phyloP scores from a whole-genome alignment of 345 rosid species.

The Ceriops zippeliana region DNA sequence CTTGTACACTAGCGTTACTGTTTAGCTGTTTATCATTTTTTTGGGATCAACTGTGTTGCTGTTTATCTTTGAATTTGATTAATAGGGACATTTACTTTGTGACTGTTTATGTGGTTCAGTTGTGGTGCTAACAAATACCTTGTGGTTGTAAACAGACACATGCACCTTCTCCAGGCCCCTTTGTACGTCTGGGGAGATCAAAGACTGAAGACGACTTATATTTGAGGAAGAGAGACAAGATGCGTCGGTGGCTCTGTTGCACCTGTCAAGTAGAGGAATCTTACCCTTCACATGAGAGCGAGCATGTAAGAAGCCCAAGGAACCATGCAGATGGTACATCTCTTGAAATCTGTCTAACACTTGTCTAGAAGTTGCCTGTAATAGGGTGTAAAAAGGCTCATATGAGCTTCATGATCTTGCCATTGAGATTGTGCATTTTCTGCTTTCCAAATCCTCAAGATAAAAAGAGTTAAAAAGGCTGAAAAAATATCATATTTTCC shows the following conservation, averaged over 20 bases:
- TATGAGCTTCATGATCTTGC: not conserved
- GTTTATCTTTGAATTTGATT: not conserved
- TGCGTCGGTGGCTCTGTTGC: constrained; percentile 97
- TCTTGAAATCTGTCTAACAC: constrained; percentile 1
- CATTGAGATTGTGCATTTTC: too few relatives aligned
- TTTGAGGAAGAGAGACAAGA: constrained; percentile 67
- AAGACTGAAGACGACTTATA: constrained; percentile 43
- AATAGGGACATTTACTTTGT: not conserved
- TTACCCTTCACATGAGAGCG: constrained; percentile 52
- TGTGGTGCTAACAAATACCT: not conserved
- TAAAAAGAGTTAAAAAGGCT: too few relatives aligned
- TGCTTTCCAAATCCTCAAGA: too few relatives aligned
- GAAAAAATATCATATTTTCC: too few relatives aligned
- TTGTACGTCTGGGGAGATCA: constrained; percentile 51
- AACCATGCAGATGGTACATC: constrained; percentile 58
- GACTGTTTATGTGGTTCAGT: not conserved
- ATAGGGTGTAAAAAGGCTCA: not conserved
- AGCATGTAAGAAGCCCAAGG: constrained; percentile 53
- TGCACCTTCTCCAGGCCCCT: constrained; percentile 51
- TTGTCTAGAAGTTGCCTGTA: not conserved
- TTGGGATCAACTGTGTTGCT: too few relatives aligned
- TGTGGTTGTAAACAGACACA: constrained; percentile 39
- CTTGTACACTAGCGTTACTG: too few relatives aligned
- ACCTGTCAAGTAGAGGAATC: constrained; percentile 80
- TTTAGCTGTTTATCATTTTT: too few relatives aligned